These are phyloP conservation scores for Plantago elongata DNA, from an alignment of 257 asterid species.

Conservation along the genomic window DNA sequence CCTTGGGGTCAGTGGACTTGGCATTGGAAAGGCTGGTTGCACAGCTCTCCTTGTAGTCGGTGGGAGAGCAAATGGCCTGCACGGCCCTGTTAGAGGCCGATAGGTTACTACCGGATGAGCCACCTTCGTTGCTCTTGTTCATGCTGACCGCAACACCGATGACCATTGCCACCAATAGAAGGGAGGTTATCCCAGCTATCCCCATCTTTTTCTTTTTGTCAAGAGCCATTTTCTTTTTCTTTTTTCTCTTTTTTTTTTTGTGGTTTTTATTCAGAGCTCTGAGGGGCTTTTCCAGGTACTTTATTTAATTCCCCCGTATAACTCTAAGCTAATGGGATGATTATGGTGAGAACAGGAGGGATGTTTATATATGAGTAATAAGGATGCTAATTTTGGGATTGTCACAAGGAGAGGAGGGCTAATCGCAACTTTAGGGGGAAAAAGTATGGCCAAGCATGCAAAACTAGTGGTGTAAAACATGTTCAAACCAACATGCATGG, in stretches of 20 bases:
- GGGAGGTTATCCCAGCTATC: constrained; percentile 33
- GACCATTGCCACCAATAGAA: constrained; percentile 49
- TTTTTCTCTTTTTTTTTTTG: not conserved
- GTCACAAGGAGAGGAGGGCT: not conserved
- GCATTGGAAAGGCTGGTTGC: constrained; percentile 40
- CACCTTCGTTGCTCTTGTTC: constrained; percentile 8
- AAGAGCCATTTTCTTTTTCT: constrained; percentile 25
- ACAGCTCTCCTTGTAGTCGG: constrained; percentile 57
- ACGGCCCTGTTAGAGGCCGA: constrained; percentile 30
- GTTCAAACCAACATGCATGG: too few relatives aligned
- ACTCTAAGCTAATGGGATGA: constrained; percentile 13
- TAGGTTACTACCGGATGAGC: not conserved
- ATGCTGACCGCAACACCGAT: constrained; percentile 33
- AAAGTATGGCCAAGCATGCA: not conserved
- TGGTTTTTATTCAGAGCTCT: not conserved
- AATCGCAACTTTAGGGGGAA: not conserved
- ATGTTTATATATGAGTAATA: not conserved
- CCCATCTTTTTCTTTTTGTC: constrained; percentile 29
- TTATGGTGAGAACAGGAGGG: not conserved
- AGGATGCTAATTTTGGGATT: not conserved
- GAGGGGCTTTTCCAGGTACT: not conserved
- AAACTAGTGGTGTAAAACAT: not conserved
- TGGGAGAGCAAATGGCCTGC: constrained; percentile 42
- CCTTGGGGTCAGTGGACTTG: constrained; percentile 48
- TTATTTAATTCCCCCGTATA: constrained; percentile 16